Evolutionary conservation across 352 stramenopile genomes (phyloP).

Genomic region (Phytopythium delawarense): DNA sequence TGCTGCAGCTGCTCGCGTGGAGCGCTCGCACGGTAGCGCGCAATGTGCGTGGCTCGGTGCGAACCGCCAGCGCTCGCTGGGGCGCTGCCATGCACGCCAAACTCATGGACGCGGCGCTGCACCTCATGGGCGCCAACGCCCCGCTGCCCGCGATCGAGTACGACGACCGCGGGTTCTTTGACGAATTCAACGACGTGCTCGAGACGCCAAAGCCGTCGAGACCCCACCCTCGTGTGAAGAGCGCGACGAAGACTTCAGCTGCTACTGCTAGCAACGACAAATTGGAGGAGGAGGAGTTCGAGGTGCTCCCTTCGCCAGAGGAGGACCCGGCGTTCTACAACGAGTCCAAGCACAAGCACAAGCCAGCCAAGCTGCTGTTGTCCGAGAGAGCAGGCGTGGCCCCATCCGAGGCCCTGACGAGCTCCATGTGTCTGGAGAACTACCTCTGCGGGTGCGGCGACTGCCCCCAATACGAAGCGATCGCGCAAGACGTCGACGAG

Average conservation of each 20-base stretch:
- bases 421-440: slow-evolving; percentile 39
- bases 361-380: background rate
- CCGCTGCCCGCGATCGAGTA: slow-evolving; percentile 8
- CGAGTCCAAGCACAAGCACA: slow-evolving; percentile 3
- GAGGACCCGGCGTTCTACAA: slow-evolving; percentile 8
- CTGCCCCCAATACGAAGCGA: slow-evolving; percentile 55
- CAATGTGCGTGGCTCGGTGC: slow-evolving; percentile 2
- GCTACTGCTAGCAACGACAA: background rate
- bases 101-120: slow-evolving; percentile 6
- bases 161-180: slow-evolving; percentile 17
- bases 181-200: slow-evolving; percentile 26
- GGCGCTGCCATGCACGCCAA: background rate
- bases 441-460: slow-evolving; percentile 64
- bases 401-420: background rate
- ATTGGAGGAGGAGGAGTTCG: slow-evolving; percentile 2
- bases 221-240: too few relatives aligned
- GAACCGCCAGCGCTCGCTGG: background rate
- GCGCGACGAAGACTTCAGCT: too few relatives aligned
- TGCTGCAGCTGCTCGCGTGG: slow-evolving; percentile 5
- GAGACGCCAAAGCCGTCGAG: background rate
- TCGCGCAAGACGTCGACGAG: slow-evolving; percentile 38
- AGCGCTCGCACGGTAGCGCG: background rate
- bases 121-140: slow-evolving; percentile 7
- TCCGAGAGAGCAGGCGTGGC: slow-evolving; percentile 4
- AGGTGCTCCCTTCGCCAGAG: background rate